Base-by-base conservation (phyloP, 164 flowering plant species). In the Paratinospora sagittata region DNA sequence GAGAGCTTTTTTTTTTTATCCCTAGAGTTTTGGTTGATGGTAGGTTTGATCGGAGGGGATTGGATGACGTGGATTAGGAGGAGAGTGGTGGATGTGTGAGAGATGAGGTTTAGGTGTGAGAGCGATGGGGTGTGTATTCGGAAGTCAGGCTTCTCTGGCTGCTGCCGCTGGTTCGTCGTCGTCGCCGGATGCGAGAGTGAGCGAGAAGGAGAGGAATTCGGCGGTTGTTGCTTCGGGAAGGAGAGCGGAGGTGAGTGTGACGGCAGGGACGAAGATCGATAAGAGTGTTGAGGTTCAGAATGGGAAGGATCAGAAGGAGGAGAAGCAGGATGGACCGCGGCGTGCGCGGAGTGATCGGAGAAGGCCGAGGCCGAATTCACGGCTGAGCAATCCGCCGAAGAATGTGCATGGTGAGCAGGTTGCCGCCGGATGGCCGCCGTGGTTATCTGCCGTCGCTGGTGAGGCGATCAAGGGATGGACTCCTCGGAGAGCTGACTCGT, bases 401-500 rank as follows among this genome's bases (percentile, higher is more conserved):
- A 72, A 84, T 64, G 37, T 85, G 6, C 86, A 84, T 14, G 90
- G 90, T 2, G 92, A 88, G 77, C 90, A 85, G 69, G 87, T 86
- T 8, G 87, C 89, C 3, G 90, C 90, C 6, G 90, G 90, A 8
- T 88, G 90, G 90, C 89, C 92, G 3, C 74, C 86, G 26, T 88
- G 92, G 90, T 86, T 87, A 34, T 85, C 89, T 2, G 86, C 81
- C 0, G 85, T 84, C 13, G 88, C 89, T 1, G 88, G 88, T 2
- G 92, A 88, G 74, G 90, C 90, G 8, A 84, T 85, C 73, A 85
- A 80, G 68, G 92, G 89, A 0, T 88, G 87, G 89, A 85, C 81
- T 39, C 90, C 90, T 27, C 80, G 89, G 41, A 76, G 87, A 2
- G 92, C 89, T 0, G 89, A 88, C 69, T 58, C 89, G 27, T 88